These are phyloP conservation scores for Daedaleopsis nitida DNA, from an alignment of 768 basidiomycete species.

Conservation along the genomic window DNA sequence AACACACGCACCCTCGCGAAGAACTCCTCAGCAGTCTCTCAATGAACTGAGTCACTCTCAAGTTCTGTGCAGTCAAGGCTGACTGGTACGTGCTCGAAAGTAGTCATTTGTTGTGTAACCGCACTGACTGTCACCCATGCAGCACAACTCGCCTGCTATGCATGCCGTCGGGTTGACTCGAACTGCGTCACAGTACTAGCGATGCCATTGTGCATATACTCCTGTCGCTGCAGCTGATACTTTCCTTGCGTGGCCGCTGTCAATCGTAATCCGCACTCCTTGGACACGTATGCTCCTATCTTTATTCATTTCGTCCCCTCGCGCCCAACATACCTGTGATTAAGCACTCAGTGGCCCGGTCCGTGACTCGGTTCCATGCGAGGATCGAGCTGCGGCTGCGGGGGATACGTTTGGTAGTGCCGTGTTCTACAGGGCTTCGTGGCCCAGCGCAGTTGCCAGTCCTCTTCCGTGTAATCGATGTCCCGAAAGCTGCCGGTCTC, in stretches of 20 bases:
- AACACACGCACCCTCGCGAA: slow-evolving; percentile 57
- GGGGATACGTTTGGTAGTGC: too few species aligned
- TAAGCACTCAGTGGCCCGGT: neutral
- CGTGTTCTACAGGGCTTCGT: too few species aligned
- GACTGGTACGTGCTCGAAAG: neutral
- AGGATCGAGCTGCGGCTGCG: too few species aligned
- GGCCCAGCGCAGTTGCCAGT: too few species aligned
- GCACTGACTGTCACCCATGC: neutral
- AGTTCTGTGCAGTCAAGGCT: neutral
- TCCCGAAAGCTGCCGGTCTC: too few species aligned
- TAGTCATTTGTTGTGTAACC: neutral
- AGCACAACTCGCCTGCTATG: too few species aligned
- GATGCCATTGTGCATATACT: neutral
- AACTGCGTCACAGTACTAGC: neutral
- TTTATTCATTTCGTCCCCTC: neutral
- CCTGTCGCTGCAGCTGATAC: neutral
- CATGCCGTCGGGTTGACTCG: neutral
- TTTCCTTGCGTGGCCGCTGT: neutral
- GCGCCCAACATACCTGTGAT: neutral
- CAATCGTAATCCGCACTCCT: neutral
- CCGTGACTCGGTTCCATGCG: too few species aligned
- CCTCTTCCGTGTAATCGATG: too few species aligned
- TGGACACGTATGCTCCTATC: neutral
- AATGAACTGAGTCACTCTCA: neutral
- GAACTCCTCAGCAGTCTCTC: neutral